Evolutionary conservation across 192 early-diverging fungal genomes (phyloP), one percentile per base, ranked within the genome.

Genomic region (Coemansia sp.): DNA sequence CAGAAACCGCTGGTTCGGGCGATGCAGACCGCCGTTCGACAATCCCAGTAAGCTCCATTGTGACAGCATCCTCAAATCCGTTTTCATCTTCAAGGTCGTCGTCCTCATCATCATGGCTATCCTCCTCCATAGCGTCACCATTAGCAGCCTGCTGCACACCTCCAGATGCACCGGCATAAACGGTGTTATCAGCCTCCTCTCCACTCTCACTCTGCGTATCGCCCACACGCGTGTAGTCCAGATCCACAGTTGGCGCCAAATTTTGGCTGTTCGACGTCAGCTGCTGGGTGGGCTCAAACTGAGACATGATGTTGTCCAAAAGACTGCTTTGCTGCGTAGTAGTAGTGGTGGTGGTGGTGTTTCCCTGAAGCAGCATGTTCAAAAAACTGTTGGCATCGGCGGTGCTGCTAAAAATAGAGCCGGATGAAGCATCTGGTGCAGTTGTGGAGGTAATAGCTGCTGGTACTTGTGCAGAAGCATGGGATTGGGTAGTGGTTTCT

Each of bases 41-140:
- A 30, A 81, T 55, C 12, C 78, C 78, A 4, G 78, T 81, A 1
- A 81, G 73, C 38, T 81, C 78, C 78, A 67, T 67, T 17, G 65
- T 59, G 3, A 52, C 57, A 4, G 42, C 48, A 50, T 54, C 50
- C 7, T 78, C 71, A 10, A 65, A 60, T 4, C 60, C 68, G 56
- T 67, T 66, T n/a, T 60, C 48, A 1, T 34, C 55, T 6, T 61
- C 38, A 45, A 45, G 5, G 52, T 32, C 60, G 31, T 60, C 55
- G 18, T 56, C 62, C 10, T 48, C 50, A 1, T 56, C 61, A 31
- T 63, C 65, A 25, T 25, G 22, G n/a, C 25, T 61, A 60, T 60
- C 58, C 36, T 60, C 34, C 10, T 60, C 58, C 58, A 60, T 60
- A 11, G 34, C 36, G n/a, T 42, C 11, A 20, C 18, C 58, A 14